Percentiles rank a stretch among this genome's conserved stretches.
Conservation (phyloP, 768 basidiomycete species). For the Podaxis sp. region DNA sequence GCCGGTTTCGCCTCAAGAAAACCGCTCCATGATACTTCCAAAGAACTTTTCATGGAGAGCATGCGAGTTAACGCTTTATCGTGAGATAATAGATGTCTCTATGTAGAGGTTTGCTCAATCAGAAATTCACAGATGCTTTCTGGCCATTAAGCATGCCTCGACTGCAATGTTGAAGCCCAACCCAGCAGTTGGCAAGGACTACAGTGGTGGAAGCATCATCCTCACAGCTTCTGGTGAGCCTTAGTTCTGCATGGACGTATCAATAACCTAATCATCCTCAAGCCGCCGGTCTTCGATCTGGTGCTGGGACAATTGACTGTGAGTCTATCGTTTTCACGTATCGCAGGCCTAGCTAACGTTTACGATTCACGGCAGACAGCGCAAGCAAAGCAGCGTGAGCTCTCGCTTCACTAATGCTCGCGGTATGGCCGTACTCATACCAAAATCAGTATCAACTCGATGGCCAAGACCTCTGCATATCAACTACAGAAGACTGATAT, state of each 20-base stretch:
- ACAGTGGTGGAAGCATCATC: slow-evolving; percentile 79
- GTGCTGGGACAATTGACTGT: slow-evolving; percentile 84
- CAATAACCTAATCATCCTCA: slow-evolving; percentile 10
- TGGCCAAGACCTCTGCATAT: slow-evolving; percentile 80
- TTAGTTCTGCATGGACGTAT: neutral
- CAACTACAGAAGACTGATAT: slow-evolving; percentile 81
- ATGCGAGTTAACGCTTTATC: slow-evolving; percentile 75
- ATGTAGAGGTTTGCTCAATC: neutral
- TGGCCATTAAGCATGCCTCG: slow-evolving; percentile 86
- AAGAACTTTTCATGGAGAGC: slow-evolving; percentile 68
- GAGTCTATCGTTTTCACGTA: slow-evolving; percentile 24
- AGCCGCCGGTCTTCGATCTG: slow-evolving; percentile 84
- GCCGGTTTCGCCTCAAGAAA: slow-evolving; percentile 58
- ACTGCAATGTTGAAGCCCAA: slow-evolving; percentile 75
- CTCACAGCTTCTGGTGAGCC: slow-evolving; percentile 78
- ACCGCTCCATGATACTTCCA: slow-evolving; percentile 50
- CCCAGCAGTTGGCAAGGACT: slow-evolving; percentile 63
- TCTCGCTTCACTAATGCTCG: neutral
- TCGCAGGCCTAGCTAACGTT: neutral
- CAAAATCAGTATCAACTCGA: slow-evolving; percentile 72
- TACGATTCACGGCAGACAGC: slow-evolving; percentile 53
- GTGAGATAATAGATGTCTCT: slow-evolving; percentile 27
- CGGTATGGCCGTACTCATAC: neutral
- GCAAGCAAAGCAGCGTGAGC: slow-evolving; percentile 91
- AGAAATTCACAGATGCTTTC: slow-evolving; percentile 63